Evolutionary conservation across 78 protist species (phyloP).

Genomic region (Ministeria vibrans): DNA sequence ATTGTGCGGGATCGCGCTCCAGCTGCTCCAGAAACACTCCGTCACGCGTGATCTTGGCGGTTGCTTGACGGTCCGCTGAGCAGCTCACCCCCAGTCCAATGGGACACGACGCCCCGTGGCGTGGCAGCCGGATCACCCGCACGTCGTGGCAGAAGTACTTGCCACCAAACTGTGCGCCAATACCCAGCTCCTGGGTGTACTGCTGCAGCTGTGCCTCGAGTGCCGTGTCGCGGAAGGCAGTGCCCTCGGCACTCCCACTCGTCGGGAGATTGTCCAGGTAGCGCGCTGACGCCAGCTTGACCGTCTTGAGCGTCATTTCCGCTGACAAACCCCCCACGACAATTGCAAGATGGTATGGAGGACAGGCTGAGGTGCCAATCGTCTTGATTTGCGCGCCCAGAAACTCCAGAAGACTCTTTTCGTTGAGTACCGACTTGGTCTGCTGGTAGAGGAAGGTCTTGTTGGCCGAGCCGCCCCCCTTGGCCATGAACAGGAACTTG

Average conservation of each 20-base stretch:
- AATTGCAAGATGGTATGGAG: conserved; percentile 74
- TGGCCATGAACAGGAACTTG: conserved; percentile 67
- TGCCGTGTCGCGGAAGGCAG: conserved; percentile 68
- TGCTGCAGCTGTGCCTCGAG: conserved; percentile 40
- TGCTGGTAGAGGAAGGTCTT: conserved; percentile 77
- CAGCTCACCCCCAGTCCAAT: conserved; percentile 80
- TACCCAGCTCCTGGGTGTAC: conserved; percentile 43
- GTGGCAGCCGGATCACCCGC: conserved; percentile 59
- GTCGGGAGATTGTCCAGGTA: conserved; percentile 69
- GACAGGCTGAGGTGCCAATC: conserved; percentile 85
- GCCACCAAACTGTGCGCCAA: conserved; percentile 89
- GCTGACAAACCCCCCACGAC: conserved; percentile 79
- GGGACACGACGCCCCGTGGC: conserved; percentile 76
- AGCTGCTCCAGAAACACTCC: conserved; percentile 75
- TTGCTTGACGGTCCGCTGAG: conserved; percentile 68
- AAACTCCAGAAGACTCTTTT: conserved; percentile 24
- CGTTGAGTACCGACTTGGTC: conserved; percentile 69
- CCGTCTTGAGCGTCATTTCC: conserved; percentile 78
- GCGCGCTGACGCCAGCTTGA: conserved; percentile 58
- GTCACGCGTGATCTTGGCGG: conserved; percentile 51
- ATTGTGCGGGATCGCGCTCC: conserved; percentile 47
- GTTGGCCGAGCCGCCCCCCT: conserved; percentile 85
- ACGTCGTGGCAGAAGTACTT: conserved; percentile 78
- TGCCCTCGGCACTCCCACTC: conserved; percentile 46
- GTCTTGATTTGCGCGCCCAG: conserved; percentile 58